Evolutionary conservation across 352 stramenopile genomes (phyloP).

Genomic region (Aphanomyces cochlioides): DNA sequence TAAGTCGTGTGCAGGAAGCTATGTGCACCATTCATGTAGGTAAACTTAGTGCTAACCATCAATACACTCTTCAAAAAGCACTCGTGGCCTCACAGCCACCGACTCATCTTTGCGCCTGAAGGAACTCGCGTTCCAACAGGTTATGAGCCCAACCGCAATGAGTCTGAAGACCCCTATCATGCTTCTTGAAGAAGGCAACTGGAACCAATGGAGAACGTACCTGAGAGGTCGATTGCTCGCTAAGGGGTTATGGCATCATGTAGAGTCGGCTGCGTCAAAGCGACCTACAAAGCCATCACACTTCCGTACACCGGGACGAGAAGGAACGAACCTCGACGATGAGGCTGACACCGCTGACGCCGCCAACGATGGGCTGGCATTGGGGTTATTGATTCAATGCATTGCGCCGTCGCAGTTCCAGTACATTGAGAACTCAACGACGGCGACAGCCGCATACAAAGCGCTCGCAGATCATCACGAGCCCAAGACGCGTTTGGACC

Average conservation of each 20-base stretch:
- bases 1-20: not conserved
- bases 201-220: not conserved
- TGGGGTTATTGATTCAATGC: not conserved
- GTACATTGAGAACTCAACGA: not conserved
- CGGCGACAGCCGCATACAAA: not conserved
- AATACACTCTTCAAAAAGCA: too few relatives aligned
- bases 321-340: not conserved
- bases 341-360: not conserved
- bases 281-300: not conserved
- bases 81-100: too few relatives aligned
- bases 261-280: not conserved
- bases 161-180: not conserved
- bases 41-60: too few relatives aligned
- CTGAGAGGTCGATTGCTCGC: not conserved
- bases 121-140: too few relatives aligned
- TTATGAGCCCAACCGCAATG: not conserved
- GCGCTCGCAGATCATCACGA: not conserved
- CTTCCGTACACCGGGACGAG: not conserved
- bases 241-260: not conserved
- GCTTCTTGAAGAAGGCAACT: not conserved
- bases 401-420: not conserved
- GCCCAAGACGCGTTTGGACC: not conserved
- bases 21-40: conserved; percentile 8
- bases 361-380: not conserved
- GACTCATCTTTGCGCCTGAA: too few relatives aligned